Base-by-base conservation (phyloP, 805 yeast species). In the Cyberlindnera saturnus region DNA sequence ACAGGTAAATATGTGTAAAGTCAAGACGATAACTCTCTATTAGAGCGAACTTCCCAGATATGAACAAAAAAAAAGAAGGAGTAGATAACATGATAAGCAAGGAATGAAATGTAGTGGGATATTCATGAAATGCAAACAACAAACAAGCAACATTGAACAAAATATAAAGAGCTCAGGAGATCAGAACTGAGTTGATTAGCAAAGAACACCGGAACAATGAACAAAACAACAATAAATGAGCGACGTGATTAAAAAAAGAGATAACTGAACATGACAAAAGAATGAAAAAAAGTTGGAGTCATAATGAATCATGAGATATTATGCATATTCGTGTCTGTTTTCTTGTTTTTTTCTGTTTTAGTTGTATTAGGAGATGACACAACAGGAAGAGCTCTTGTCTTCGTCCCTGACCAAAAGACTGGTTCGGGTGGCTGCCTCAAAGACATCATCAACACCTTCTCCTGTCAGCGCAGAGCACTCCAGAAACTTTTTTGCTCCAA, bases 381-480 rank as follows among this genome's bases (percentile, higher is more conserved):
- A 74, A 48, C 79, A 74, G 3, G 65, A 58, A 3, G 69, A 44
- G 17, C 48, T 43, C 4, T 70, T 66, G 5, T 70, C 70, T 26
- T 70, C 70, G 38, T 73, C 67, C 39, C 72, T 70, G 17, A 77
- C 74, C 34, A 88, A 64, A 43, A 88, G 65, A 57, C 93, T 82
- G 3, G 90, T 81, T 52, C 97, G 72, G 1, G 96, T 86, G 14
- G 97, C 96, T 40, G 79, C 78, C 64, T 90, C 97, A 61, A 90
- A 89, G 3, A 90, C 90, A 58, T 86, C 95, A 62, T 89, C 96
- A 18, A 90, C 97, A 11, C 95, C 95, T 59, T 87, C 96, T 5
- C 97, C 97, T 2, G 96, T 86, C 51, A 90, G 67, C 1, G 97
- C 88, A 38, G 95, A 85, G 59, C 96, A 87, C 57, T 90, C 96